Conservation (phyloP, 2,329 filamentous ascomycete genomes). For the Colletotrichum magnum region DNA sequence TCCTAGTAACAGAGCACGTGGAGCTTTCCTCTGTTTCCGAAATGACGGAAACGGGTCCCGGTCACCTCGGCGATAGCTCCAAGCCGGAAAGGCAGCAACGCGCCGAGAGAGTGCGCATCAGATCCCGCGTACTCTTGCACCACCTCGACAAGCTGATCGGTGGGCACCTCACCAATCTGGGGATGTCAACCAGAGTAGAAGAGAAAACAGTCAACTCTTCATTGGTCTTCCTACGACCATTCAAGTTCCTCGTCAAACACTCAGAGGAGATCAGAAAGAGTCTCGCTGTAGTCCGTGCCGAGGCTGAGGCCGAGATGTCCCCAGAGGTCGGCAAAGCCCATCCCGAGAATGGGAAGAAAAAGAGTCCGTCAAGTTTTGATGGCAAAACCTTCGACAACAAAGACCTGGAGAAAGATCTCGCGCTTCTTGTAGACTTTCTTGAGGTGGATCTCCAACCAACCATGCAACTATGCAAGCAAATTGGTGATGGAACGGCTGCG, state of each 20-base stretch:
- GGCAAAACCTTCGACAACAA: background rate
- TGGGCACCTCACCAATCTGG: background rate
- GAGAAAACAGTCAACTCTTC: background rate
- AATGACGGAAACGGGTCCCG: background rate
- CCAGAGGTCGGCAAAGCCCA: too few species aligned
- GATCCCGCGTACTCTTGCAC: background rate
- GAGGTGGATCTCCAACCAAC: slow-evolving; percentile 35
- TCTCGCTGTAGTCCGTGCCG: background rate
- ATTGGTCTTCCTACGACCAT: slow-evolving; percentile 1
- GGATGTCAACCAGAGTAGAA: background rate
- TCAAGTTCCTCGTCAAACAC: background rate
- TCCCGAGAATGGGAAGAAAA: too few species aligned
- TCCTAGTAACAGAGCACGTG: background rate
- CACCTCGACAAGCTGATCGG: background rate
- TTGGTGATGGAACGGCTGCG: slow-evolving; percentile 25
- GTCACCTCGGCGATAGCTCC: background rate
- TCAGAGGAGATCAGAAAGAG: background rate
- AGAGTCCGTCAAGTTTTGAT: too few species aligned
- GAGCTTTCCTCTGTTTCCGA: background rate
- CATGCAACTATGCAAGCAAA: slow-evolving; percentile 23
- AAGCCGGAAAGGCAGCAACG: too few species aligned
- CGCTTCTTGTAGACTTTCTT: slow-evolving; percentile 38
- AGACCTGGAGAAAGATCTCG: slow-evolving; percentile 10
- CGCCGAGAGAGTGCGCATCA: background rate
- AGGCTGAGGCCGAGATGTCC: background rate